Conservation (phyloP, 140 eudicot genomes). For the Cichorium intybus region DNA sequence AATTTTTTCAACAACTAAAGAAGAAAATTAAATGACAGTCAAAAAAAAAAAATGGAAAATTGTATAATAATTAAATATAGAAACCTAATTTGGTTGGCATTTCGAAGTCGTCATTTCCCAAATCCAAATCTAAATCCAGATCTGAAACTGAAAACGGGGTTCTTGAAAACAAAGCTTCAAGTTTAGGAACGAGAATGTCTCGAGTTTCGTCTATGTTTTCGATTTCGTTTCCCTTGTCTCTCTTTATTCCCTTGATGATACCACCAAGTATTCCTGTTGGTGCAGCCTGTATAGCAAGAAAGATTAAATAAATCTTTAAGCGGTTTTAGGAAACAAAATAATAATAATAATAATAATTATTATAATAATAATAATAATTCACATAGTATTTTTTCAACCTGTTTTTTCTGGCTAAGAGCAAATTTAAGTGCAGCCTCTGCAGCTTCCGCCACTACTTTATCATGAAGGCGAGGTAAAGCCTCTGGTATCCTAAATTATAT, state of each 20-base stretch:
- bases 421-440: conserved; percentile 48
- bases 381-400: conserved; percentile 33
- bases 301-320: conserved; percentile 7
- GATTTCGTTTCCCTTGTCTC: conserved; percentile 46
- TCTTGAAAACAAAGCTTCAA: conserved; percentile 78
- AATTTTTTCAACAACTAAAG: conserved; percentile 56
- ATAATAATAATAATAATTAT: too few relatives aligned
- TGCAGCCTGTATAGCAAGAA: conserved; percentile 40
- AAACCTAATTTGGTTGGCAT: conserved; percentile 27
- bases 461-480: conserved; percentile 78
- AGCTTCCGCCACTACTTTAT: conserved; percentile 81
- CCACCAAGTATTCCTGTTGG: conserved; percentile 62
- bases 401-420: conserved; percentile 54
- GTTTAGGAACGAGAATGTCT: conserved; percentile 45
- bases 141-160: conserved; percentile 62
- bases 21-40: conserved; percentile 6
- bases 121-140: conserved; percentile 26
- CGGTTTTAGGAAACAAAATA: conserved; percentile 2
- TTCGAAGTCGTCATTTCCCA: conserved; percentile 44
- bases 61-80: neutral
- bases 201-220: conserved; percentile 40
- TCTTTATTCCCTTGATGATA: conserved; percentile 67
- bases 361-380: too few relatives aligned
- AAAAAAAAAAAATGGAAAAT: neutral
- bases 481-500: conserved; percentile 62